A percentile compares a stretch with the other conserved stretches of the same genome.
Evolutionary conservation across 345 rosid species (phyloP).

Genomic region (Linum usitatissimum): DNA sequence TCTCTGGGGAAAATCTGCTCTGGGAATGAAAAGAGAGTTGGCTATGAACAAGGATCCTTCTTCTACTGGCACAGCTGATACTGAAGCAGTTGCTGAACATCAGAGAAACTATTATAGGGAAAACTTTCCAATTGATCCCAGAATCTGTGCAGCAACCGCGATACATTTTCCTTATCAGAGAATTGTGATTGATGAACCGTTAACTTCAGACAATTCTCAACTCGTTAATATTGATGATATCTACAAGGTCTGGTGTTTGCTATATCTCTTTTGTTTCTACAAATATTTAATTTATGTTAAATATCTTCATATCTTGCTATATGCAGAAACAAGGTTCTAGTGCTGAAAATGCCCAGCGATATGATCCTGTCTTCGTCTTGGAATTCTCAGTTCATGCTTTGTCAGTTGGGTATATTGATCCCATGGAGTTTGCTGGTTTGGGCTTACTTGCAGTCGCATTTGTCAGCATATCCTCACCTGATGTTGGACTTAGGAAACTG

Average conservation of each 20-base stretch:
- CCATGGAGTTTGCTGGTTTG: constrained; percentile 66
- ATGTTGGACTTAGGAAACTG: constrained; percentile 67
- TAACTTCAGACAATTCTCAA: neutral
- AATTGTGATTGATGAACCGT: constrained; percentile 13
- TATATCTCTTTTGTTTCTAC: constrained; percentile 7
- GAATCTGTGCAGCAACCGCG: constrained; percentile 54
- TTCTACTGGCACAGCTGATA: constrained; percentile 21
- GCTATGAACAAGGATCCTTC: constrained; percentile 34
- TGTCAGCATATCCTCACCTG: constrained; percentile 72
- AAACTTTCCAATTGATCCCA: constrained; percentile 69
- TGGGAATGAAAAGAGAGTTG: constrained; percentile 42
- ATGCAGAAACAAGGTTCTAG: constrained; percentile 25
- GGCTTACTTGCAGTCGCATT: constrained; percentile 90
- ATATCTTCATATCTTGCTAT: neutral
- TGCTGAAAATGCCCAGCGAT: constrained; percentile 28
- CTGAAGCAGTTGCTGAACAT: constrained; percentile 37
- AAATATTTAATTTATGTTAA: neutral
- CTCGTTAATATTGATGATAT: neutral
- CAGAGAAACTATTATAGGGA: constrained; percentile 60
- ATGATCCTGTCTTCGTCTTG: constrained; percentile 81
- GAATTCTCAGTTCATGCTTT: constrained; percentile 54
- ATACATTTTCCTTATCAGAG: constrained; percentile 59
- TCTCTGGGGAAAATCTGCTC: constrained; percentile 75
- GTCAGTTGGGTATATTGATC: constrained; percentile 56
- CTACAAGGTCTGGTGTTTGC: constrained; percentile 11